These are phyloP conservation scores for Corymbia calophylla DNA, from an alignment of 441 rosid genomes.

Conservation along the genomic window DNA sequence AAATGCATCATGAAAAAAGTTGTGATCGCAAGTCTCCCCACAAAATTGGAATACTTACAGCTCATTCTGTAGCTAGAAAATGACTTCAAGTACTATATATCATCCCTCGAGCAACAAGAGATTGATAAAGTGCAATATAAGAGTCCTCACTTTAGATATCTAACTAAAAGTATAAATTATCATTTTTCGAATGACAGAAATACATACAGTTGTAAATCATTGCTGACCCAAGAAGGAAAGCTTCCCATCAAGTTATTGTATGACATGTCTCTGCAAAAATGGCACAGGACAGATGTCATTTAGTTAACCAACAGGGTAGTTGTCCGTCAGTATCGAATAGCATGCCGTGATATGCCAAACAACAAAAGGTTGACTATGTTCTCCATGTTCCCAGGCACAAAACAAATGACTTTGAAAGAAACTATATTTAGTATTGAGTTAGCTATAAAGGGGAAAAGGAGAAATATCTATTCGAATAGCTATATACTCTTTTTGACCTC, in stretches of 20 bases:
- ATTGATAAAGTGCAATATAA: background rate
- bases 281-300: background rate
- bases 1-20: background rate
- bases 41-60: background rate
- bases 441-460: background rate
- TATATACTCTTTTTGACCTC: background rate
- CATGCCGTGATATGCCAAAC: background rate
- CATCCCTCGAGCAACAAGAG: background rate
- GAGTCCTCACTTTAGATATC: background rate
- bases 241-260: background rate
- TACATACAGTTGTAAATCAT: background rate
- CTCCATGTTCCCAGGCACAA: background rate
- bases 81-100: background rate
- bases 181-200: background rate
- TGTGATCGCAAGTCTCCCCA: background rate
- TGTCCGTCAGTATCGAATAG: background rate
- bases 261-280: background rate
- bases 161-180: background rate
- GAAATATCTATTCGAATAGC: too few relatives aligned
- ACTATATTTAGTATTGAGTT: background rate
- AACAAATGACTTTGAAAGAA: background rate
- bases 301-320: background rate
- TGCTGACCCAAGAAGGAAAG: conserved; percentile 8
- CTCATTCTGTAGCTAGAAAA: background rate
- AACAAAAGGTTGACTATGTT: background rate